phyloP scores from a whole-genome alignment of 2,329 filamentous ascomycete species.

The Colletotrichum echinochloae region DNA sequence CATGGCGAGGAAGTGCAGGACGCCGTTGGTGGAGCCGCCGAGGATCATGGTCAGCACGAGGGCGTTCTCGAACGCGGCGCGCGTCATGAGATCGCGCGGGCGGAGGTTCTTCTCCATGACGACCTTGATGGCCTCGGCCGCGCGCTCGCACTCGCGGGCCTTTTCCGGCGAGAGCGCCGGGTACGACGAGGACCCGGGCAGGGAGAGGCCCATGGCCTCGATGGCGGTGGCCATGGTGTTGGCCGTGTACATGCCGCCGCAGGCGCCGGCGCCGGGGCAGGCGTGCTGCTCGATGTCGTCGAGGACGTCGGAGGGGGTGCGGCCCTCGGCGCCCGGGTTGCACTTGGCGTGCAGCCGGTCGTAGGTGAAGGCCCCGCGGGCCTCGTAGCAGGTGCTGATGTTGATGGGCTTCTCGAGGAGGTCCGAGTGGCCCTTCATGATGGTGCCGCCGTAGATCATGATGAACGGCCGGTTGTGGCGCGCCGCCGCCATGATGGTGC shows the following conservation, averaged over 20 bases:
- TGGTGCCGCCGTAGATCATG: constrained; percentile 96
- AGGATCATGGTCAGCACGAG: constrained; percentile 91
- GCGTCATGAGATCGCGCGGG: constrained; percentile 83
- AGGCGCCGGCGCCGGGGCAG: constrained; percentile 75
- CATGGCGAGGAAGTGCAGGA: constrained; percentile 92
- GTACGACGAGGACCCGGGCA: constrained; percentile 87
- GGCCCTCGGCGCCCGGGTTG: constrained; percentile 69
- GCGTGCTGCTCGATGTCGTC: constrained; percentile 84
- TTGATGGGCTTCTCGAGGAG: constrained; percentile 85
- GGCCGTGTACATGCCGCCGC: constrained; percentile 91
- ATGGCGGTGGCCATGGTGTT: constrained; percentile 95
- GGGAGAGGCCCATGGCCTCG: constrained; percentile 85
- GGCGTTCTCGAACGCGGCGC: constrained; percentile 86
- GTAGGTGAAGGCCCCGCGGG: constrained; percentile 84
- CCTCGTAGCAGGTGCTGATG: constrained; percentile 90
- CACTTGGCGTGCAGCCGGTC: constrained; percentile 79
- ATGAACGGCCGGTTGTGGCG: constrained; percentile 91
- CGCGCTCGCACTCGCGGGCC: constrained; percentile 86
- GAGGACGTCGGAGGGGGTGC: constrained; percentile 81
- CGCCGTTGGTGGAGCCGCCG: constrained; percentile 90
- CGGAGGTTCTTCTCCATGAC: constrained; percentile 88
- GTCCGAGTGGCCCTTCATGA: constrained; percentile 85
- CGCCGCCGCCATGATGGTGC: constrained; percentile 89
- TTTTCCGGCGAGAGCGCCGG: constrained; percentile 86
- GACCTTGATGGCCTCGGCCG: constrained; percentile 79